Evolutionary conservation across 257 asterid species (phyloP), one percentile per base, ranked within the genome.

Genomic region (Nicotiana obtusifolia): DNA sequence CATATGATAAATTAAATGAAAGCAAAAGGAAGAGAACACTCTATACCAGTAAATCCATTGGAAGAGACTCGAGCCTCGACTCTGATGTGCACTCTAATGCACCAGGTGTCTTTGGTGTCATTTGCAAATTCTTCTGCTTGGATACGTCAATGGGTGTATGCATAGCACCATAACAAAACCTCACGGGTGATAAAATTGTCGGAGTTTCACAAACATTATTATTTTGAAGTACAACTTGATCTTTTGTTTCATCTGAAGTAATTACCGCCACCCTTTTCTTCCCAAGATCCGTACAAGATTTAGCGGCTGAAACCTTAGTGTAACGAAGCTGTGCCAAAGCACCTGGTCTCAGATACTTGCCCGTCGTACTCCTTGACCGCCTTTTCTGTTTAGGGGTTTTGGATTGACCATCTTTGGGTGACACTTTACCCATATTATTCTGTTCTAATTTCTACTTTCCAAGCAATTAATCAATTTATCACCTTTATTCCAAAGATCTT

Each of bases 61-160:
- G 99, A 81, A 96, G 98, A 54, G 97, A 89, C 87, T 94, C 98
- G 0, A 96, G 97, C 87, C 95, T 85, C 3, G 97, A 96, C 85
- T 91, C 97, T 2, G 90, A 91, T 80, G 68, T 82, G 3, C 35
- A 62, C 57, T 86, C 90, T 85, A 64, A 92, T 37, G 86, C 86
- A 79, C 87, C 80, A 19, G 98, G 97, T 19, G 98, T 94, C 88
- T 82, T 91, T 5, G 98, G 99, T 16, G 94, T 92, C 73, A 37
- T 88, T 86, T 84, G 91, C 82, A 90, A 80, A 83, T 81, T 90
- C 85, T 76, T 80, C 77, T 64, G 90, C 85, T 82, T 84, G 20
- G 85, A 78, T 35, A 60, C 69, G 76, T 88, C 87, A 62, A 85
- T 5, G 16, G 85, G 84, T 0, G 87, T 85, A 83, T 57, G 28